Evolutionary conservation across 2,329 filamentous ascomycete species (phyloP).

Genomic region (Claviceps quebecensis): DNA sequence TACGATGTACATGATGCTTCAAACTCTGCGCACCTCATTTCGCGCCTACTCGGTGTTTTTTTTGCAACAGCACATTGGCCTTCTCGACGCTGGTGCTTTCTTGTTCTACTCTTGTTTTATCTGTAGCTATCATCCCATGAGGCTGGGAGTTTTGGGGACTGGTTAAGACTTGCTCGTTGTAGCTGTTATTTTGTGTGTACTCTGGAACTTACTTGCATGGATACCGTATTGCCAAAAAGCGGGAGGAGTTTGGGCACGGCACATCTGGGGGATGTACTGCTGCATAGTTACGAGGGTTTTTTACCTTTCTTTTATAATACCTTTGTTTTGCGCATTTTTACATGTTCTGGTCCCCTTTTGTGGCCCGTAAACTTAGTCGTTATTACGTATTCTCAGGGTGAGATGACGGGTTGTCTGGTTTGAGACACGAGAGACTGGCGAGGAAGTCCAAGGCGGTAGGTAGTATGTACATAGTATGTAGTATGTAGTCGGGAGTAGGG

Average conservation of each 20-base stretch:
- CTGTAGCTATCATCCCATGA: not conserved
- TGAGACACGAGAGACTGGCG: not conserved
- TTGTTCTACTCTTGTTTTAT: not conserved
- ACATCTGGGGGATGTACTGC: slow-evolving; percentile 3
- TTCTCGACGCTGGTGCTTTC: not conserved
- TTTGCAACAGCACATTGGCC: too few species aligned
- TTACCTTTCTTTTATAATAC: not conserved
- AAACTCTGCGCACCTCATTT: too few species aligned
- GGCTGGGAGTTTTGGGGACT: slow-evolving; percentile 11
- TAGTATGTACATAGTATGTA: too few species aligned
- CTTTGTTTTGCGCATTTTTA: not conserved
- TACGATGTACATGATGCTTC: slow-evolving; percentile 8
- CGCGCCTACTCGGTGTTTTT: not conserved
- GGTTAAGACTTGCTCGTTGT: slow-evolving; percentile 1
- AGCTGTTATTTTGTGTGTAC: slow-evolving; percentile 2
- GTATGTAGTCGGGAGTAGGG: too few species aligned
- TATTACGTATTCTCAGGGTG: not conserved
- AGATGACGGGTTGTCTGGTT: not conserved
- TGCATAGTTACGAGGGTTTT: not conserved
- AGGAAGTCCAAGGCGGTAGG: not conserved
- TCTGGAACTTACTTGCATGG: not conserved
- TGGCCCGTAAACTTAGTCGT: not conserved
- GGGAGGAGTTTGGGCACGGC: slow-evolving; percentile 4
- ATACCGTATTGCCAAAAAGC: slow-evolving; percentile 2
- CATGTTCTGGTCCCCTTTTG: too few species aligned